Evolutionary conservation across 2,329 filamentous ascomycete genomes (phyloP), one percentile per base, ranked within the genome.

Genomic region (Paraphoma sp.): DNA sequence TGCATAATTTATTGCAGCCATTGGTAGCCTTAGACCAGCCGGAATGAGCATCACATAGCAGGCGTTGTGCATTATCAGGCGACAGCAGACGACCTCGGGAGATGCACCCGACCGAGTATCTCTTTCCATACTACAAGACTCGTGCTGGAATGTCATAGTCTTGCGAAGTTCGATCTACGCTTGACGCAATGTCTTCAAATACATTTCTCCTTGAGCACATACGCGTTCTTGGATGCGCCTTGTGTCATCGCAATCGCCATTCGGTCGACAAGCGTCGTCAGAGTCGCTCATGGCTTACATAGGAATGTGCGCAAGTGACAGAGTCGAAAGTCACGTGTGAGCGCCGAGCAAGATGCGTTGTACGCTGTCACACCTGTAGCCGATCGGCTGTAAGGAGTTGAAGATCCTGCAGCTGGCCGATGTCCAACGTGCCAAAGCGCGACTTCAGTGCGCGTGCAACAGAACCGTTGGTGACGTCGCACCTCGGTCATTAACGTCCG

Each of bases 211-310:
- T n/a, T 38, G 10, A 6, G 3, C 6, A n/a, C 33, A 38, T 38
- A 11, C 10, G 10, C n/a, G 33, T 38, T 11, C 10, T 38, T 3
- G n/a, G n/a, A n/a, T 38, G n/a, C n/a, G 33, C 33, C 10, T 38
- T 11, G 51, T 53, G 47, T 54, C 45, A 52, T 53, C 50, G 36
- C 41, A 44, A 33, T 53, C 33, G 28, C 42, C 56, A 14, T 52
- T 44, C 45, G 42, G 51, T 56, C 49, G 48, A 45, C 45, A 16
- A 45, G 46, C 45, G 36, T 55, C 29, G n/a, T 56, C 31, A 42
- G 51, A 28, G 52, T 58, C 45, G 56, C 66, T 57, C 57, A 67
- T 70, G 69, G 69, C 69, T 64, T 64, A 64, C 52, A 62, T 66
- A 59, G 70, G 68, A 71, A 73, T 71, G 68, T 51, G 60, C 31